Conservation (phyloP, 805 yeast genomes). For the Candida nanaspora region DNA sequence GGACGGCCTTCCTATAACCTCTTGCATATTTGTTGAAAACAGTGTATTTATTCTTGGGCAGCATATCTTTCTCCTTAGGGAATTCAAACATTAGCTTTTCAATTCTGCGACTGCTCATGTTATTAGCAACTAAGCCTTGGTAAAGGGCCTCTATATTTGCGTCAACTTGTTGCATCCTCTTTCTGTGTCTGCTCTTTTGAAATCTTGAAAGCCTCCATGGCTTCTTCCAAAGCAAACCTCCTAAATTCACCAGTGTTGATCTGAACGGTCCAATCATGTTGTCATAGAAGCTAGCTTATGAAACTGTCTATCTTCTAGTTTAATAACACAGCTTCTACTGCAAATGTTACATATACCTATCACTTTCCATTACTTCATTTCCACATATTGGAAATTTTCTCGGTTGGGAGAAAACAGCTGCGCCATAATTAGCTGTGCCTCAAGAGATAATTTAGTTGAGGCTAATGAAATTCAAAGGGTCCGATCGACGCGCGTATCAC, state of each 20-base stretch:
- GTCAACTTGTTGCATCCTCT: slow-evolving; percentile 79
- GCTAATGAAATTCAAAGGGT: no score
- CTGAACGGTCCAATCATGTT: slow-evolving; percentile 55
- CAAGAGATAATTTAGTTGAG: no score
- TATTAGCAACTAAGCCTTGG: slow-evolving; percentile 34
- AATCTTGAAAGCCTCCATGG: slow-evolving; percentile 73
- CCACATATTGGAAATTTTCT: no score
- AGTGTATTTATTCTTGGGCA: slow-evolving; percentile 77
- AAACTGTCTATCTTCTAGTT: no score
- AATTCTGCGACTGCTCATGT: slow-evolving; percentile 26
- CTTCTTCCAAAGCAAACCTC: slow-evolving; percentile 76
- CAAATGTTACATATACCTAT: no score
- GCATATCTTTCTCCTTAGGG: slow-evolving; percentile 81
- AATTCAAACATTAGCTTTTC: slow-evolving; percentile 35
- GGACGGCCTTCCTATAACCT: slow-evolving; percentile 84
- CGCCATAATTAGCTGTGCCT: no score
- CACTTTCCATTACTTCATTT: no score
- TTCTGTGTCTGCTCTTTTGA: slow-evolving; percentile 81
- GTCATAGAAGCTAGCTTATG: background rate
- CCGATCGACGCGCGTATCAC: no score
- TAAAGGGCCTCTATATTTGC: slow-evolving; percentile 60
- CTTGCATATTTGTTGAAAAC: slow-evolving; percentile 68
- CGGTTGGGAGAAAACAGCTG: no score
- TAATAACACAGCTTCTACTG: no score
- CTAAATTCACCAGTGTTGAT: slow-evolving; percentile 45